Evolutionary conservation across 176 grass and related monocot genomes (phyloP).

Genomic region (Olyra latifolia): DNA sequence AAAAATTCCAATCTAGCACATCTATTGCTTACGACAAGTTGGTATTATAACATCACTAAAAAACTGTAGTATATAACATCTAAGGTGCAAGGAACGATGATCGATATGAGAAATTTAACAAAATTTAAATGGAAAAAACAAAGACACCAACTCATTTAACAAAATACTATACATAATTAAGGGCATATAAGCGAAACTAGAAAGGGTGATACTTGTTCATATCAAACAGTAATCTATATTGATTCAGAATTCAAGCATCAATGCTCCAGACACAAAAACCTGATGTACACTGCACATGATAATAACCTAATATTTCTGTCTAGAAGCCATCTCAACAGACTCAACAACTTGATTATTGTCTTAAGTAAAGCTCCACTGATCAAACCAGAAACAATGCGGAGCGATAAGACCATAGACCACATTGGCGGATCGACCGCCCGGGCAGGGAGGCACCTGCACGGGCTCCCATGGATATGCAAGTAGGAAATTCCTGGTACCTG

Average conservation of each 20-base stretch:
- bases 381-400: background rate
- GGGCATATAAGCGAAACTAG: background rate
- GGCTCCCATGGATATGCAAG: too few species aligned
- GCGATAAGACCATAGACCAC: too few species aligned
- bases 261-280: background rate
- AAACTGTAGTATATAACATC: background rate
- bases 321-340: background rate
- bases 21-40: background rate
- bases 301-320: background rate
- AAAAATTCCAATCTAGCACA: constrained; percentile 9
- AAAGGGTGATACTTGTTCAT: background rate
- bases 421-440: too few species aligned
- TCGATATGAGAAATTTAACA: background rate
- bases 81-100: background rate
- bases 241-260: background rate
- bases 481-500: too few species aligned
- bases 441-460: too few species aligned
- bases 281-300: background rate
- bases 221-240: background rate
- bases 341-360: background rate
- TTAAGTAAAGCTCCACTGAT: background rate
- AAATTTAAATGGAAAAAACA: background rate
- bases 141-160: background rate
- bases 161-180: background rate
- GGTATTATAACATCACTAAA: background rate